Percentiles rank a stretch among this genome's conserved stretches.
Evolutionary conservation across 1,284 basidiomycete genomes (phyloP).

Genomic region (Ceratobasidium sp.): DNA sequence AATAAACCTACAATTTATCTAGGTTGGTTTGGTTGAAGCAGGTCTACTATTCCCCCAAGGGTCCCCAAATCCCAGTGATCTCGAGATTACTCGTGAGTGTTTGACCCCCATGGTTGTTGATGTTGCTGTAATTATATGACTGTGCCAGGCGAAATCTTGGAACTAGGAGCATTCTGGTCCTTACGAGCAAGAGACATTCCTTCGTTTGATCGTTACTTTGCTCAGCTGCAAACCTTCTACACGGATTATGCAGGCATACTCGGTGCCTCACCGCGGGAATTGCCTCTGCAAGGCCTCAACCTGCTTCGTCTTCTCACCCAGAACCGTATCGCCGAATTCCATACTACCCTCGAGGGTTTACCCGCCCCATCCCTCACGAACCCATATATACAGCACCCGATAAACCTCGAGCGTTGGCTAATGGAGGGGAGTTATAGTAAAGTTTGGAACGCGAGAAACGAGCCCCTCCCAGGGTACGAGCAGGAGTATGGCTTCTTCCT

Average conservation of each 20-base stretch:
- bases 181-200: constrained; percentile 89
- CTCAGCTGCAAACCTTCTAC: constrained; percentile 93
- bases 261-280: constrained; percentile 86
- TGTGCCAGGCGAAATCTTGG: constrained; percentile 86
- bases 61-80: constrained; percentile 70
- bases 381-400: constrained; percentile 85
- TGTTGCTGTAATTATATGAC: constrained; percentile 45
- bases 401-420: constrained; percentile 94
- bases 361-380: constrained; percentile 80
- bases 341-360: constrained; percentile 98
- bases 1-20: constrained; percentile 38
- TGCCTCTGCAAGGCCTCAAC: constrained; percentile 91
- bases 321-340: constrained; percentile 97
- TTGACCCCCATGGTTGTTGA: neutral
- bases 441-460: constrained; percentile 94
- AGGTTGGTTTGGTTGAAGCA: constrained; percentile 84
- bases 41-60: constrained; percentile 79
- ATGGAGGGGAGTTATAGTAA: constrained; percentile 99
- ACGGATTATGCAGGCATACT: constrained; percentile 74
- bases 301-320: constrained; percentile 95
- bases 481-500: constrained; percentile 94
- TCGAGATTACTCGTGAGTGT: constrained; percentile 76
- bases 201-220: constrained; percentile 95
- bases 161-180: constrained; percentile 95
- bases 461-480: constrained; percentile 71